Base-by-base conservation (phyloP, 495 filamentous ascomycete genomes). In the Neurospora sp. region DNA sequence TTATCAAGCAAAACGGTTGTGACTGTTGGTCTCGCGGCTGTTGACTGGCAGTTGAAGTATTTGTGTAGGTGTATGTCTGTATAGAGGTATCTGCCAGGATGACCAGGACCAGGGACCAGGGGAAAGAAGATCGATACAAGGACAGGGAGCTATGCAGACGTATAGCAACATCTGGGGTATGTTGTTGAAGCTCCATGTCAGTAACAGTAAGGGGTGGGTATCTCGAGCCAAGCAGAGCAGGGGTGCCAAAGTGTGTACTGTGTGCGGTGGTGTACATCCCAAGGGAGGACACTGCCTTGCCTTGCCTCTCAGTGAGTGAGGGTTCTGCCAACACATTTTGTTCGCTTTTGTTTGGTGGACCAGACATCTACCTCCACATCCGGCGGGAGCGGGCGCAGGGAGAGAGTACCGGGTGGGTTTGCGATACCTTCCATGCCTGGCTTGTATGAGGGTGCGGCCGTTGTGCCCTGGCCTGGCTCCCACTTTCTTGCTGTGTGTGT, bases 241-340 rank as follows among this genome's bases (percentile, higher is more conserved):
- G 53, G 53, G 27, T 14, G 22, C 27, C 53, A 65, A 65, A 65
- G 53, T 35, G 14, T 9, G 53, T 35, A 65, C 53, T 65, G 53
- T 35, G 27, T 65, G 53, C 31, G 27, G 53, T 65, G 53, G 27
- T 65, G 53, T 37, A 65, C 53, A 65, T 65, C 53, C 53, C 53
- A 65, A 65, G 53, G 53, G 53, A 65, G 53, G 27, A 65, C 53
- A 65, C 53, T 65, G 53, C 53, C 53, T 16, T 35, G 53, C 53
- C 53, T 61, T 61, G 22, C 53, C 53, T 61, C 20, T 31, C 12
- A 31, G 22, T 61, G 27, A 61, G 53, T 61, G 27, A 61, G 2
- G 12, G 27, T 61, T 61, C 27, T 77, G 77, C 74, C 78, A 80
- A 70, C 76, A 71, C 75, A 75, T 73, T 61, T 61, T 61, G 53